Percentiles rank a stretch among this genome's conserved stretches.
These are phyloP conservation scores for Talaromyces sp. DNA, from an alignment of 2,329 filamentous ascomycete genomes.

Conservation along the genomic window DNA sequence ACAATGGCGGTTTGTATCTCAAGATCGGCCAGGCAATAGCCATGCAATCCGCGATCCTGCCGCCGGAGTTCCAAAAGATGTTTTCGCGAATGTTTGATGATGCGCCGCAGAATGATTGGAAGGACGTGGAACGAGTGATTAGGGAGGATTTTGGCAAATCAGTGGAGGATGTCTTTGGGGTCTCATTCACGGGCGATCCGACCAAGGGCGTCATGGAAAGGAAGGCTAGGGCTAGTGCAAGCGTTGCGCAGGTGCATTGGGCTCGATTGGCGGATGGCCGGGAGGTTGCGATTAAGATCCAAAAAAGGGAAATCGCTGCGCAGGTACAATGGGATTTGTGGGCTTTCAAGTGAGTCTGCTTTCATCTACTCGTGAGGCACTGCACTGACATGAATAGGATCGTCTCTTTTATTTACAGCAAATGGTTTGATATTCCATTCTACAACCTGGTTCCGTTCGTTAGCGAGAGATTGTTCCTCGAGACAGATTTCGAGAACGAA, in stretches of 20 bases:
- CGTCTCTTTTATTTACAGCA: constrained; percentile 76
- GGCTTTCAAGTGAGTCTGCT: constrained; percentile 68
- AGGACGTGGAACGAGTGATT: constrained; percentile 78
- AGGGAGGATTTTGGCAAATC: constrained; percentile 80
- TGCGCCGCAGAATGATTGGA: constrained; percentile 88
- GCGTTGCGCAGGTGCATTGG: constrained; percentile 97
- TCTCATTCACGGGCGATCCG: constrained; percentile 69
- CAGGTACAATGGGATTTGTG: constrained; percentile 94
- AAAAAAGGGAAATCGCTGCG: constrained; percentile 87
- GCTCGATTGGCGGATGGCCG: constrained; percentile 78
- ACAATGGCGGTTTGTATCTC: constrained; percentile 89
- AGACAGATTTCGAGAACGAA: constrained; percentile 93
- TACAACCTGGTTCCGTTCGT: constrained; percentile 91
- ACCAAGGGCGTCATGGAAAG: constrained; percentile 65
- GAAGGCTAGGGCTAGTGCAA: constrained; percentile 71
- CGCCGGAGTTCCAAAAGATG: constrained; percentile 93
- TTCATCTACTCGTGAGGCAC: no score
- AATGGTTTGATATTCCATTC: constrained; percentile 87
- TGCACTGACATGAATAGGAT: constrained; percentile 45
- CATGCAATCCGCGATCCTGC: constrained; percentile 93
- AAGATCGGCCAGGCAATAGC: constrained; percentile 98
- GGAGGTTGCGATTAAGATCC: constrained; percentile 92
- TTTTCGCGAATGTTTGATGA: constrained; percentile 97
- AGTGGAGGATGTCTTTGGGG: constrained; percentile 86
- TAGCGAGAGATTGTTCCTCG: constrained; percentile 81